These are phyloP conservation scores for Yamadazyma tumulicola DNA, from an alignment of 805 yeast species.

Conservation along the genomic window DNA sequence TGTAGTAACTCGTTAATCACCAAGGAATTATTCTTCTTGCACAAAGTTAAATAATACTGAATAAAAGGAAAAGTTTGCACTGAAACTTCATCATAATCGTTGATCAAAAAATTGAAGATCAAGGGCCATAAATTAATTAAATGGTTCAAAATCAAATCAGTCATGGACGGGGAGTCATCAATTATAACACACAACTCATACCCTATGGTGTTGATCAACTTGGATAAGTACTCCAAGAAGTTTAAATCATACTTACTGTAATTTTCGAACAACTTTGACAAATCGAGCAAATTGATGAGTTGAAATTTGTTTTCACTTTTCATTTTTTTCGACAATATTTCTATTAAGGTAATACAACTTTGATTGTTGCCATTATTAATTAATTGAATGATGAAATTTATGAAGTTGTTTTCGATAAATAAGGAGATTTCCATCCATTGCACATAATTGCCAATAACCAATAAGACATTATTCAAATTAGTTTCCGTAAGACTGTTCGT, in stretches of 20 bases:
- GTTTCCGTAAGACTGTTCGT: slow-evolving; percentile 20
- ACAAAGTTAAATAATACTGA: slow-evolving; percentile 64
- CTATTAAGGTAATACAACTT: slow-evolving; percentile 57
- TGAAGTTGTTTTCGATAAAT: slow-evolving; percentile 58
- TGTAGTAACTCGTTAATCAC: slow-evolving; percentile 49
- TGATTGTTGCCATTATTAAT: slow-evolving; percentile 23
- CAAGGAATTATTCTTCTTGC: slow-evolving; percentile 50
- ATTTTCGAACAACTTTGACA: slow-evolving; percentile 50
- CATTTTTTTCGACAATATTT: slow-evolving; percentile 76
- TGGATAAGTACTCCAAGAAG: slow-evolving; percentile 73
- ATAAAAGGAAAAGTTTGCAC: slow-evolving; percentile 79
- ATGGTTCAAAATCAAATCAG: slow-evolving; percentile 39
- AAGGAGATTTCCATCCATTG: slow-evolving; percentile 88
- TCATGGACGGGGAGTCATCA: slow-evolving; percentile 45
- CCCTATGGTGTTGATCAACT: slow-evolving; percentile 69
- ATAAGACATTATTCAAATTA: slow-evolving; percentile 50
- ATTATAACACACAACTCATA: slow-evolving; percentile 68
- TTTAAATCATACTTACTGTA: slow-evolving; percentile 47
- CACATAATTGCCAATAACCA: slow-evolving; percentile 77
- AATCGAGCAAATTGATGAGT: slow-evolving; percentile 62
- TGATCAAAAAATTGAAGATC: slow-evolving; percentile 63
- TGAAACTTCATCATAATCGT: slow-evolving; percentile 87
- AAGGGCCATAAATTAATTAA: slow-evolving; percentile 68
- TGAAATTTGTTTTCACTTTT: slow-evolving; percentile 66
- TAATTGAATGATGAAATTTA: slow-evolving; percentile 32